Conservation (phyloP, 2,329 filamentous ascomycete species). For the Penicillium sp. region DNA sequence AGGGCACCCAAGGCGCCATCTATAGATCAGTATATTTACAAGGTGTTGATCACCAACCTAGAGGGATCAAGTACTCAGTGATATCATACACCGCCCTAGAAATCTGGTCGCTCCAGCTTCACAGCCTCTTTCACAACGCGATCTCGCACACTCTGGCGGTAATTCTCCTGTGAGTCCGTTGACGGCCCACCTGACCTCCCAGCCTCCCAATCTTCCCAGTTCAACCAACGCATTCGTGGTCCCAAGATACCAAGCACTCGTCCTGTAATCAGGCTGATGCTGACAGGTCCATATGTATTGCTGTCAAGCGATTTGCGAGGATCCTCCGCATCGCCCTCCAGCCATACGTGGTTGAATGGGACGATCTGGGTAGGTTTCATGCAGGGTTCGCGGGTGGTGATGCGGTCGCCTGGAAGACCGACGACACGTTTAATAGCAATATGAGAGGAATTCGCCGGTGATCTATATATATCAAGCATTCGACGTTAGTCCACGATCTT, state of each 20-base stretch:
- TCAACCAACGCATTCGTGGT: constrained; percentile 50
- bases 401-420: constrained; percentile 74
- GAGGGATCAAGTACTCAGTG: not conserved
- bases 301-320: constrained; percentile 73
- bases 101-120: constrained; percentile 31
- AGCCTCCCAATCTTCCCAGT: constrained; percentile 41
- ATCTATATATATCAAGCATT: constrained; percentile 49
- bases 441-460: constrained; percentile 67
- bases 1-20: not conserved
- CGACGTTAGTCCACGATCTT: not conserved
- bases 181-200: constrained; percentile 19
- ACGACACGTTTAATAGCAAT: constrained; percentile 80
- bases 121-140: constrained; percentile 40
- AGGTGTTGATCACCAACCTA: not conserved
- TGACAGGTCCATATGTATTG: constrained; percentile 85
- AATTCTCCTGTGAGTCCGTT: constrained; percentile 28
- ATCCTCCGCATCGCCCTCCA: constrained; percentile 79
- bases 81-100: not conserved
- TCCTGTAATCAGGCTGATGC: constrained; percentile 71
- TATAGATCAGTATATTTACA: constrained; percentile 1
- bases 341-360: constrained; percentile 85
- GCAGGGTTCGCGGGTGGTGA: constrained; percentile 65
- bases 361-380: constrained; percentile 57
- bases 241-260: constrained; percentile 70
- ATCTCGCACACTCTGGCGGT: constrained; percentile 36